Conservation (phyloP, 208 protist genomes). For the Leishmania martiniquensis region DNA sequence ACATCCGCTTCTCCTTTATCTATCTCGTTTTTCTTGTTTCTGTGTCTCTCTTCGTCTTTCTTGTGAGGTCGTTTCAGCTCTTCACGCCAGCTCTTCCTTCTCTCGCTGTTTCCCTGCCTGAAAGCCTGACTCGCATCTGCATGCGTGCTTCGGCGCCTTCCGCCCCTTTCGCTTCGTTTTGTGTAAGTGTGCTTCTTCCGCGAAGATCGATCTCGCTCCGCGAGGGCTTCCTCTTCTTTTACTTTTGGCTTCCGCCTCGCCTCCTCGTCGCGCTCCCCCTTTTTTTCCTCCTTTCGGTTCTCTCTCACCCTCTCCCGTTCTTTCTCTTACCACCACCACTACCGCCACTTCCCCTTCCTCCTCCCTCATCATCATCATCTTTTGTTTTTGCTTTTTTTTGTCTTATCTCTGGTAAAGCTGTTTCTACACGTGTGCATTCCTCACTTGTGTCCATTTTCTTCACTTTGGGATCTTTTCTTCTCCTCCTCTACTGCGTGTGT, state of each 20-base stretch:
- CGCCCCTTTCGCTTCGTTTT: constrained; percentile 4
- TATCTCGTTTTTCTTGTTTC: background rate
- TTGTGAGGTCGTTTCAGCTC: background rate
- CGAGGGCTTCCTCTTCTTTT: constrained; percentile 23
- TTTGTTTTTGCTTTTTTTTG: background rate
- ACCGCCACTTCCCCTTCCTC: background rate
- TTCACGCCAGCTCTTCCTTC: background rate
- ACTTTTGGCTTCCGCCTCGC: constrained; percentile 4
- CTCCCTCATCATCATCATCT: background rate
- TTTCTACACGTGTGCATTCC: background rate
- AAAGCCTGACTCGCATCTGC: background rate
- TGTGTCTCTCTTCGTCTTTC: background rate
- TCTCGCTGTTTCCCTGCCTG: constrained; percentile 9
- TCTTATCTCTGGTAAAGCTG: background rate
- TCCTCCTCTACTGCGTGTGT: background rate
- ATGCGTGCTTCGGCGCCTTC: constrained; percentile 1
- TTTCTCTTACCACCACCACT: background rate
- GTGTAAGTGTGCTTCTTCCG: constrained; percentile 20
- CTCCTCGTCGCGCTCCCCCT: background rate
- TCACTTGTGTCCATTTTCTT: background rate
- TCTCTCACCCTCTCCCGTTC: background rate
- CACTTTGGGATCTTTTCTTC: background rate
- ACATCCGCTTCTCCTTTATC: background rate
- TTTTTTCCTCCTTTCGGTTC: background rate
- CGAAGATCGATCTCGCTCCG: background rate